Base-by-base conservation (phyloP, 2,329 filamentous ascomycete species). In the Apiospora pterosperma region DNA sequence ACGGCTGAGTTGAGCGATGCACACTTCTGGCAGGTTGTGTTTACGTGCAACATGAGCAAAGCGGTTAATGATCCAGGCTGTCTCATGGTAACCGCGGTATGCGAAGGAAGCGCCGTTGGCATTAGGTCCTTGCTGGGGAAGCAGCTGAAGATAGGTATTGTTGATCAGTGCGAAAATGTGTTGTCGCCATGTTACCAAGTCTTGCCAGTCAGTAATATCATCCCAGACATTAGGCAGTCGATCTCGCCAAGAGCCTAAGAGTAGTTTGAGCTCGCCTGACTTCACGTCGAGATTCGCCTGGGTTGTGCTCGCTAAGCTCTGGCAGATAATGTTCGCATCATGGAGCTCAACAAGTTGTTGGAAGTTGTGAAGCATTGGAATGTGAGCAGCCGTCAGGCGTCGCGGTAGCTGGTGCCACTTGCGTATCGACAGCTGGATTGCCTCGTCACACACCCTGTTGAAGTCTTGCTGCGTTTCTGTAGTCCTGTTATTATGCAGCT, bases 81-180 rank as follows among this genome's bases (percentile, higher is more conserved):
- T 99, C 80, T 99, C 96, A 73, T 99, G 96, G 75, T 97, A 99
- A 31, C 96, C 96, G 55, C 96, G 89, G 76, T 99, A 99, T 0
- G 96, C 96, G 76, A 96, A 98, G 0, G 94, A 97, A 59, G 95
- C 95, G 64, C 93, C 93, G 63, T 92, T 92, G 1, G 93, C 88
- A 70, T 93, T 96, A 75, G 91, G 90, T 28, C 90, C 89, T 72
- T 92, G 90, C 21, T 87, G 89, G 1, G 93, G 94, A 42, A 98
- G 82, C 58, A 99, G 85, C 63, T 89, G 87, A 12, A 99, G 86
- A 74, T 99, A 99, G 0, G 93, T 97, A 60, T 88, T 88, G 76
- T 99, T 99, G 80, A 99, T 98, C 28, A 99, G 86, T 64, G 93
- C 91, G 81, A 99, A 99, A 66, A 99, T 97, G 77, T 99, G 96